Base-by-base conservation (phyloP, 169 alveolate genomes). In the Plasmodium ovale region DNA sequence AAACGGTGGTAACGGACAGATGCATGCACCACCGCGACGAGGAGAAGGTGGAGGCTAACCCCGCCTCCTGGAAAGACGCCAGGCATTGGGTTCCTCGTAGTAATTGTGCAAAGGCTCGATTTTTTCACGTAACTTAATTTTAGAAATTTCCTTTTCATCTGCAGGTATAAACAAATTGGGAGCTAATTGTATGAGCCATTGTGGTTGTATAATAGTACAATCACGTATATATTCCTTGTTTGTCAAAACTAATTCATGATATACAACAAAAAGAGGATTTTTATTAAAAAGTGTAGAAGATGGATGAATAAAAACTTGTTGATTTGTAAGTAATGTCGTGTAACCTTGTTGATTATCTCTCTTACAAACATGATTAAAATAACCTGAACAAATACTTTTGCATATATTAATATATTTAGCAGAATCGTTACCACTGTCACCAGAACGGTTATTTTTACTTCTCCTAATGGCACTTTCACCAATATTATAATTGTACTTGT, bases 221-320 rank as follows among this genome's bases (percentile, higher is more conserved):
- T 99, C 99, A 68, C 99, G 95, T 97, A 99, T 98, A 87, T 99
- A 99, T 92, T 99, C 99, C 93, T 98, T 98, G 35, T 99, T 97
- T 0, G 99, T 99, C 91, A 98, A 87, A 35, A 99, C 99, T 47
- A 99, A 92, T 88, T 98, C 99, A 87, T 98, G 99, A 94, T 99
- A 99, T 9, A 99, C 98, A 21, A 98, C 97, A 97, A 99, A 99
- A 84, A 98, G 99, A n/a, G 99, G 99, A 47, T 94, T 93, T 72
- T 97, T 94, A 65, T 64, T 87, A 69, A 58, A 87, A 14, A 68
- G 94, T 1, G 99, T 96, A 71, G 99, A 95, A 2, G 99, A 97
- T 2, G 99, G 99, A 92, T 99, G 99, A 51, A 99, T 97, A 94
- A 94, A 98, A 1, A 99, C 99, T 53, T 98, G 97, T 74, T 98